phyloP scores from a whole-genome alignment of 2,329 filamentous ascomycete genomes.

The Fusarium drepaniforme region DNA sequence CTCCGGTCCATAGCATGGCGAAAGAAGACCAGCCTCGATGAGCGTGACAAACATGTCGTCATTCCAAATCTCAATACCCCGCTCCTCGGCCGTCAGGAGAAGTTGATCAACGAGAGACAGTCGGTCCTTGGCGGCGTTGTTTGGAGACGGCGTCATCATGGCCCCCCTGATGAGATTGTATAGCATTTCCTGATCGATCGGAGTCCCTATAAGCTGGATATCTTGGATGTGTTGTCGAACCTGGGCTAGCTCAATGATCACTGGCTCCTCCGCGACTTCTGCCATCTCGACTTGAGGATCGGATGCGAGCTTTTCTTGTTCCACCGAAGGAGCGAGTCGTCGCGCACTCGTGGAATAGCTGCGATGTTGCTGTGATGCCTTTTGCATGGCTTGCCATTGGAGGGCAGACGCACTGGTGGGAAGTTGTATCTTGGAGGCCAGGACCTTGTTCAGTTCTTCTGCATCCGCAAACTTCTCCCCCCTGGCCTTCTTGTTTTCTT shows the following conservation, averaged over 20 bases:
- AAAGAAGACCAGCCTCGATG: conserved; percentile 55
- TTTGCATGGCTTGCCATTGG: conserved; percentile 52
- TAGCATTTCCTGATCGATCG: conserved; percentile 51
- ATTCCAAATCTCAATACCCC: conserved; percentile 56
- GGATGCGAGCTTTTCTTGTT: not conserved
- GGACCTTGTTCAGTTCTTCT: conserved; percentile 45
- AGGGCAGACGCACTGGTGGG: conserved; percentile 45
- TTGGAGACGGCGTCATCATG: conserved; percentile 45
- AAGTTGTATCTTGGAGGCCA: conserved; percentile 50
- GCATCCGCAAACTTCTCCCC: conserved; percentile 40
- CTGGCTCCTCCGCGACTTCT: not conserved
- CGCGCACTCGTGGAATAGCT: conserved; percentile 50
- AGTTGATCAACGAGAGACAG: conserved; percentile 57
- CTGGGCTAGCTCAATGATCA: conserved; percentile 24
- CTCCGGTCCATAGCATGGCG: conserved; percentile 46
- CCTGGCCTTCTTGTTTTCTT: conserved; percentile 46
- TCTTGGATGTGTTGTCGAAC: conserved; percentile 51
- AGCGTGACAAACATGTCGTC: conserved; percentile 63
- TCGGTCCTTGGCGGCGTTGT: conserved; percentile 45
- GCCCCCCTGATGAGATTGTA: conserved; percentile 54
- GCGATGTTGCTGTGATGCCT: conserved; percentile 50
- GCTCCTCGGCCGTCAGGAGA: conserved; percentile 59
- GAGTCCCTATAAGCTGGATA: conserved; percentile 53
- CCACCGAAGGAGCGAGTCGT: conserved; percentile 29
- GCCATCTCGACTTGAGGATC: not conserved